Evolutionary conservation across 2,329 filamentous ascomycete genomes (phyloP).

Genomic region (Zalaria sp.): DNA sequence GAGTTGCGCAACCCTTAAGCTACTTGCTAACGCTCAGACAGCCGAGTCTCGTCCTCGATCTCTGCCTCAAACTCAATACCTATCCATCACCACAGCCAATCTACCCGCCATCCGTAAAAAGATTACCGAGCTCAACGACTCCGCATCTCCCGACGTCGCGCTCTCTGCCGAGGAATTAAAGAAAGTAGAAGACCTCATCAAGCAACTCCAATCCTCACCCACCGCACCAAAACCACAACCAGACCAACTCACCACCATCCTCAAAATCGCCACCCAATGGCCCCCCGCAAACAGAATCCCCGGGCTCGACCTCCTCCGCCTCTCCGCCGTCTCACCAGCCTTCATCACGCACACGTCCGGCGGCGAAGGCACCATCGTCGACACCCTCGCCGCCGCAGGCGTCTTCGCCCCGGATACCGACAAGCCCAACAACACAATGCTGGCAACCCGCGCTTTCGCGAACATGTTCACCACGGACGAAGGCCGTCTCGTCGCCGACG

Average conservation of each 20-base stretch:
- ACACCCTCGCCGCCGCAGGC: conserved; percentile 42
- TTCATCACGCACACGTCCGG: conserved; percentile 47
- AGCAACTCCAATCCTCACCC: conserved; percentile 43
- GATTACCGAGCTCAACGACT: conserved; percentile 54
- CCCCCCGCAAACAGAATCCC: conserved; percentile 68
- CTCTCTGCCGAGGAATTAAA: conserved; percentile 41
- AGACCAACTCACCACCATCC: conserved; percentile 35
- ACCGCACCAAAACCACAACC: conserved; percentile 24
- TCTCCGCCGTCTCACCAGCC: conserved; percentile 54
- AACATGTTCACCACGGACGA: conserved; percentile 70
- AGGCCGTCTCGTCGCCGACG: conserved; percentile 47
- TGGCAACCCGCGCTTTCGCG: conserved; percentile 64
- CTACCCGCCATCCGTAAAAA: conserved; percentile 59
- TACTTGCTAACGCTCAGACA: background rate
- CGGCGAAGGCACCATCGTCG: conserved; percentile 43
- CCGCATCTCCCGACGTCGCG: conserved; percentile 2
- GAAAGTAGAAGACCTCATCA: conserved; percentile 45
- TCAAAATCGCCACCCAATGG: conserved; percentile 67
- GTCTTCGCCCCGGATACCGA: conserved; percentile 41
- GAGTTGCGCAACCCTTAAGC: background rate
- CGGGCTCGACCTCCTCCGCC: conserved; percentile 75
- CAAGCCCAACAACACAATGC: conserved; percentile 72
- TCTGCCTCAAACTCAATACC: conserved; percentile 66
- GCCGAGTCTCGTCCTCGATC: conserved; percentile 38
- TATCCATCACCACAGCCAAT: conserved; percentile 64